phyloP scores from a whole-genome alignment of 1,284 basidiomycete species.

The Bjerkandera adusta region DNA sequence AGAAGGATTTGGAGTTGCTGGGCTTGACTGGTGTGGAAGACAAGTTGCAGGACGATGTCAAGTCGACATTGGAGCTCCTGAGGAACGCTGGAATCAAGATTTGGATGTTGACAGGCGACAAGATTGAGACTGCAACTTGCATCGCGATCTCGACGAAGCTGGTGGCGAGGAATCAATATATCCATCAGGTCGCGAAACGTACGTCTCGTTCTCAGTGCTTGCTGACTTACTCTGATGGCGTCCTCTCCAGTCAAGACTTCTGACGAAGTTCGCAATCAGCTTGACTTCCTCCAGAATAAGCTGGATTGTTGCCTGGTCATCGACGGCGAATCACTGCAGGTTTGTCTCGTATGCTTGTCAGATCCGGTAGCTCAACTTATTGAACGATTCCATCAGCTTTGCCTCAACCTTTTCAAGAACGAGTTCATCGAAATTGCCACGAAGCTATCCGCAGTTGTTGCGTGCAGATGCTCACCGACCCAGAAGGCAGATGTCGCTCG shows the following conservation, averaged over 20 bases:
- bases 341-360: constrained; percentile 27
- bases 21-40: constrained; percentile 98
- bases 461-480: constrained; percentile 97
- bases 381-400: constrained; percentile 54
- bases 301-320: constrained; percentile 98
- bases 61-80: constrained; percentile 88
- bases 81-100: constrained; percentile 98
- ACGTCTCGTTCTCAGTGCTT: constrained; percentile 31
- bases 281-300: constrained; percentile 96
- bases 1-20: constrained; percentile 88
- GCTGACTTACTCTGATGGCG: constrained; percentile 11
- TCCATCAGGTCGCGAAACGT: constrained; percentile 96
- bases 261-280: constrained; percentile 81
- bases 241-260: constrained; percentile 74
- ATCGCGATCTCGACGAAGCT: constrained; percentile 98
- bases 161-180: constrained; percentile 95
- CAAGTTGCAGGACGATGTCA: constrained; percentile 97
- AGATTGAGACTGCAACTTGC: constrained; percentile 98
- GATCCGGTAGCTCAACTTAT: background rate
- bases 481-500: constrained; percentile 98
- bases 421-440: constrained; percentile 97
- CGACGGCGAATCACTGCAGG: constrained; percentile 96
- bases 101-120: constrained; percentile 99
- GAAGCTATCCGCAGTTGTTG: constrained; percentile 94
- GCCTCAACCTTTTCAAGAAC: constrained; percentile 84